phyloP scores from a whole-genome alignment of 106 monocot species.

The Platanthera guangdongensis region DNA sequence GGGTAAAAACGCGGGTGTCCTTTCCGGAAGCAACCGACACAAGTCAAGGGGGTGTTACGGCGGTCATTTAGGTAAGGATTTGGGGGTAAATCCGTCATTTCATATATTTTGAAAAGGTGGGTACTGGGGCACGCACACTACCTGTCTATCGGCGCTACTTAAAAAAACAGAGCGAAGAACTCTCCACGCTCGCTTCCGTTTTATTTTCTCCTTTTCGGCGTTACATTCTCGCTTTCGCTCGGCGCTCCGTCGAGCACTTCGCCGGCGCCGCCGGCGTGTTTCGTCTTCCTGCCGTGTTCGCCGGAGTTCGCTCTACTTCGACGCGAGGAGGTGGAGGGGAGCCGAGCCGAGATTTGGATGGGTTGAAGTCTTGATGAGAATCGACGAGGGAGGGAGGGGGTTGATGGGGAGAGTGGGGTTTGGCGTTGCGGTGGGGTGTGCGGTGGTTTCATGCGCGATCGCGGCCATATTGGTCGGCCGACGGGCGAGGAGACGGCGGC shows the following conservation, averaged over 20 bases:
- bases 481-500: constrained; percentile 26
- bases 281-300: not conserved
- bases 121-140: constrained; percentile 18
- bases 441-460: constrained; percentile 54
- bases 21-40: constrained; percentile 31
- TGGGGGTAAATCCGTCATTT: constrained; percentile 26
- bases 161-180: not conserved
- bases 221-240: not conserved
- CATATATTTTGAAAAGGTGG: constrained; percentile 15
- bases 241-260: constrained; percentile 17
- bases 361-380: not conserved
- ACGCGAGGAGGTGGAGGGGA: not conserved
- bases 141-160: constrained; percentile 14
- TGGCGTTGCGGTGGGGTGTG: constrained; percentile 54
- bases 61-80: constrained; percentile 6
- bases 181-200: not conserved
- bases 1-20: constrained; percentile 7
- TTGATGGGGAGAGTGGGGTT: constrained; percentile 42
- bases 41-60: constrained; percentile 31
- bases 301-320: not conserved
- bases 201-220: constrained; percentile 1
- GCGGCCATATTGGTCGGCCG: constrained; percentile 36
- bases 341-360: not conserved
- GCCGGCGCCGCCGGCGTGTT: not conserved
- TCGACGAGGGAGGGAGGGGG: constrained; percentile 17